These are phyloP conservation scores for Rhizophlyctis rosea DNA, from an alignment of 192 early-diverging fungal genomes.

Conservation along the genomic window DNA sequence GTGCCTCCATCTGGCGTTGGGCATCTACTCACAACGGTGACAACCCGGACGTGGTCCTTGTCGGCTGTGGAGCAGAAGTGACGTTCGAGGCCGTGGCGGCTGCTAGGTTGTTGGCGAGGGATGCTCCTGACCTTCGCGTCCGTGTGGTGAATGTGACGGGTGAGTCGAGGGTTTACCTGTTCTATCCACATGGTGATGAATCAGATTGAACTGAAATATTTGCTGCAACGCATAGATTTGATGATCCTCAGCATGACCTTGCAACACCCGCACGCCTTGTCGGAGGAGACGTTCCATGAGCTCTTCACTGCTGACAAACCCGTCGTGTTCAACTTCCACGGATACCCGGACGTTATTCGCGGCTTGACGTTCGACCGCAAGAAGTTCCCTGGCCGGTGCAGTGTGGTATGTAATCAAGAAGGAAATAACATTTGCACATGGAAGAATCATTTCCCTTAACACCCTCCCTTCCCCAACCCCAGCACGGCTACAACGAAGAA, in stretches of 20 bases:
- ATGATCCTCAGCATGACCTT: constrained; percentile 33
- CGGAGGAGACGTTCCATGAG: constrained; percentile 27
- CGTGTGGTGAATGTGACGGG: constrained; percentile 46
- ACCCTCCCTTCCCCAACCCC: no score
- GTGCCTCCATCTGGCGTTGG: constrained; percentile 39
- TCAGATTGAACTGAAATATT: no score
- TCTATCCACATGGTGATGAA: no score
- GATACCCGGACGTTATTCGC: constrained; percentile 39
- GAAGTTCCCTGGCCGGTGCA: constrained; percentile 14
- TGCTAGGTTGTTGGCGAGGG: constrained; percentile 32
- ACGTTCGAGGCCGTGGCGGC: constrained; percentile 45
- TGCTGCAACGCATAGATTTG: constrained; percentile 21
- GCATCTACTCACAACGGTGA: constrained; percentile 29
- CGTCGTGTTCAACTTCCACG: constrained; percentile 46
- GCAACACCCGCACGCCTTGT: constrained; percentile 40
- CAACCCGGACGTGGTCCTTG: constrained; percentile 42
- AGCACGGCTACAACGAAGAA: constrained; percentile 46
- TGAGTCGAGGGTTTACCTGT: no score
- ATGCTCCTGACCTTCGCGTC: constrained; percentile 33
- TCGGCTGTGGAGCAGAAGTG: constrained; percentile 41
- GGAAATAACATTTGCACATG: background rate
- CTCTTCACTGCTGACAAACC: constrained; percentile 37
- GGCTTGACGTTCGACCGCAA: constrained; percentile 30
- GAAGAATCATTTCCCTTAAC: no score
- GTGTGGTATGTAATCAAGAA: constrained; percentile 22